Conservation (phyloP, 2,329 filamentous ascomycete genomes). For the Penicillium sp. region DNA sequence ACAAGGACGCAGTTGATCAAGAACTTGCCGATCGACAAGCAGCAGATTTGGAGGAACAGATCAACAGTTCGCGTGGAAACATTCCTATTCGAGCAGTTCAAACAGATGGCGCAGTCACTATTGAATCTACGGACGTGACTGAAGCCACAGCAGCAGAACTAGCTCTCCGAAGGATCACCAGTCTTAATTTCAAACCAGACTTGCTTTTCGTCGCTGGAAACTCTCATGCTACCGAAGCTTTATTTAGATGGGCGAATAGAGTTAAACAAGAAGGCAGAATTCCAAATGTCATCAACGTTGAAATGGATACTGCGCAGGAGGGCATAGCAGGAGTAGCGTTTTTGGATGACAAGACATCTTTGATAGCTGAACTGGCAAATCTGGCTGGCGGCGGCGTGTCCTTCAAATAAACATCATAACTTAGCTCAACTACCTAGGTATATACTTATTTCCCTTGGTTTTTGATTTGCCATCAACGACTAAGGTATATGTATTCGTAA, state of each 20-base stretch:
- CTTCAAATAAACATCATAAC: neutral
- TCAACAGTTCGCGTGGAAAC: slow-evolving; percentile 83
- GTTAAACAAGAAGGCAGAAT: slow-evolving; percentile 56
- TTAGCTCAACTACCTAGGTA: neutral
- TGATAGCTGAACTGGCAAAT: slow-evolving; percentile 47
- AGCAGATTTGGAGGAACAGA: slow-evolving; percentile 83
- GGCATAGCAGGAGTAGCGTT: slow-evolving; percentile 74
- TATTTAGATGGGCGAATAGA: slow-evolving; percentile 90
- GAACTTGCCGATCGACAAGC: slow-evolving; percentile 75
- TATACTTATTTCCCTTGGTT: neutral
- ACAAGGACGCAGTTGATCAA: slow-evolving; percentile 71
- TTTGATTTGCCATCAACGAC: neutral
- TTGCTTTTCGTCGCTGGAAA: slow-evolving; percentile 87
- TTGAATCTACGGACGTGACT: slow-evolving; percentile 80
- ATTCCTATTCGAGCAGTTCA: slow-evolving; percentile 80
- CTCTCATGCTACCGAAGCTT: slow-evolving; percentile 80
- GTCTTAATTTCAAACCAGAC: slow-evolving; percentile 55
- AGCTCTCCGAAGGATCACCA: slow-evolving; percentile 55
- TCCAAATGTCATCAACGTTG: slow-evolving; percentile 73
- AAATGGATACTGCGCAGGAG: slow-evolving; percentile 66
- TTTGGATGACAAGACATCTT: slow-evolving; percentile 79
- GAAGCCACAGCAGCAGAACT: slow-evolving; percentile 75
- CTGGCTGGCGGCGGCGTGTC: neutral
- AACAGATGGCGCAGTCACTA: slow-evolving; percentile 72
- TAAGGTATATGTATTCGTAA: neutral